Evolutionary conservation across 2,329 filamentous ascomycete genomes (phyloP).

Genomic region (Thelonectria rubi): DNA sequence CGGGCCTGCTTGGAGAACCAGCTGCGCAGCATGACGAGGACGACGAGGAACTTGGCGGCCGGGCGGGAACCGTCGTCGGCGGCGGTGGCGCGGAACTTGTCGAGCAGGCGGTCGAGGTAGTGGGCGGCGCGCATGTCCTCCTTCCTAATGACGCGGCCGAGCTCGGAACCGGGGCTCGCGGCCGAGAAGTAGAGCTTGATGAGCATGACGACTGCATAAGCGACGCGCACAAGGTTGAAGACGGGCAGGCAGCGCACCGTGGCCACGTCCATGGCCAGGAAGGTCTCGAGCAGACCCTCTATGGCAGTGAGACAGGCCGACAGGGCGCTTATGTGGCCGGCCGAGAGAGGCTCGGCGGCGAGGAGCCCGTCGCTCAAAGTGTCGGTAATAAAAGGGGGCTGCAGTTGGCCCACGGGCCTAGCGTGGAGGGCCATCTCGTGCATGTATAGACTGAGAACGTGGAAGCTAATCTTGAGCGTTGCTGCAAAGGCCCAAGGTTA

Average conservation of each 20-base stretch:
- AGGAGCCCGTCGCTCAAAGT: slow-evolving; percentile 55
- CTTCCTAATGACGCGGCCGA: slow-evolving; percentile 75
- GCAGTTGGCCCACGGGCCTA: slow-evolving; percentile 67
- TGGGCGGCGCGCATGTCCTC: slow-evolving; percentile 71
- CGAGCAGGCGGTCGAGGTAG: slow-evolving; percentile 75
- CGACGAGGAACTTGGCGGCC: slow-evolving; percentile 74
- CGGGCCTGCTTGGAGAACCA: slow-evolving; percentile 70
- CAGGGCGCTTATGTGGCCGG: slow-evolving; percentile 71
- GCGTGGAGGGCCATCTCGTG: slow-evolving; percentile 78
- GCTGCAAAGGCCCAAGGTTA: slow-evolving; percentile 50
- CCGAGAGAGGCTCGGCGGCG: slow-evolving; percentile 50
- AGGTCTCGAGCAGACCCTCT: slow-evolving; percentile 72
- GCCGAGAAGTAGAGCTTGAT: slow-evolving; percentile 79
- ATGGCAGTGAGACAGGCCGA: slow-evolving; percentile 73
- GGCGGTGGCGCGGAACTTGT: slow-evolving; percentile 72
- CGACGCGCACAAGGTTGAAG: slow-evolving; percentile 75
- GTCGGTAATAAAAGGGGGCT: slow-evolving; percentile 56
- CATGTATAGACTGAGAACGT: slow-evolving; percentile 75
- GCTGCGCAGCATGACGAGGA: slow-evolving; percentile 73
- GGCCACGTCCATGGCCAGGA: slow-evolving; percentile 67
- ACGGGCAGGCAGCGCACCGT: slow-evolving; percentile 73
- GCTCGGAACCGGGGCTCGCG: slow-evolving; percentile 68
- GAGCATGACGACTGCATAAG: slow-evolving; percentile 75
- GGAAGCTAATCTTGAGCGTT: slow-evolving; percentile 70
- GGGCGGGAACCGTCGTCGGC: slow-evolving; percentile 71